These are phyloP conservation scores for Kodamaea laetipori DNA, from an alignment of 805 yeast species.

Conservation along the genomic window DNA sequence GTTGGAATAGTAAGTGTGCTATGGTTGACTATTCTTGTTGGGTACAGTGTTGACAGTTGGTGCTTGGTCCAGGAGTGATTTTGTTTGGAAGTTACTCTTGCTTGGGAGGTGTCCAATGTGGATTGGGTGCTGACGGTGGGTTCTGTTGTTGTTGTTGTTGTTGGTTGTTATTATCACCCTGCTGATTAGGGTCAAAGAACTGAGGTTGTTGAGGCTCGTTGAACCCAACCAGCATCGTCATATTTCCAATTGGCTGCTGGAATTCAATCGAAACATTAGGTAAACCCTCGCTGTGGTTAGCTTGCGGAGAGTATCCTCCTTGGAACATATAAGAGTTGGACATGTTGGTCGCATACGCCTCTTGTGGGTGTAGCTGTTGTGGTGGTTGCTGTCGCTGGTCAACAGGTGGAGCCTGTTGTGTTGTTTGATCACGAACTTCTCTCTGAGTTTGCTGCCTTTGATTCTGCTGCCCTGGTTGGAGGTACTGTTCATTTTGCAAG, in stretches of 20 bases:
- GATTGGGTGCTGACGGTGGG: neutral
- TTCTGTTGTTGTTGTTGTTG: neutral
- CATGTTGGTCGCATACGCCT: neutral
- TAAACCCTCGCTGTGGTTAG: neutral
- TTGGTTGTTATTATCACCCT: neutral
- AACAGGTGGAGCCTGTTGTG: neutral
- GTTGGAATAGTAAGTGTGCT: no score
- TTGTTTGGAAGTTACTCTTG: no score
- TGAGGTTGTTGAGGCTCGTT: neutral
- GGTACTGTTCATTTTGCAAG: neutral
- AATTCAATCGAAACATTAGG: neutral
- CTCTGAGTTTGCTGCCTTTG: conserved; percentile 1
- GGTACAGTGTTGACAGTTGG: no score
- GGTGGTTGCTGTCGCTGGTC: conserved; percentile 8
- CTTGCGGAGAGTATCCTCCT: neutral
- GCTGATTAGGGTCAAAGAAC: neutral
- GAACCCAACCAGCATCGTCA: neutral
- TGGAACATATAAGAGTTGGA: conserved; percentile 6
- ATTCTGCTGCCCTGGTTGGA: neutral
- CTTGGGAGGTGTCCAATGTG: no score
- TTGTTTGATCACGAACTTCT: neutral
- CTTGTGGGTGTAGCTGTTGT: conserved; percentile 11
- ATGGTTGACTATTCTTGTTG: no score
- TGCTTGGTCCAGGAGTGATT: no score
- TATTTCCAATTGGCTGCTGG: neutral